Base-by-base conservation (phyloP, 768 basidiomycete species). In the Leccinum barrowsii region DNA sequence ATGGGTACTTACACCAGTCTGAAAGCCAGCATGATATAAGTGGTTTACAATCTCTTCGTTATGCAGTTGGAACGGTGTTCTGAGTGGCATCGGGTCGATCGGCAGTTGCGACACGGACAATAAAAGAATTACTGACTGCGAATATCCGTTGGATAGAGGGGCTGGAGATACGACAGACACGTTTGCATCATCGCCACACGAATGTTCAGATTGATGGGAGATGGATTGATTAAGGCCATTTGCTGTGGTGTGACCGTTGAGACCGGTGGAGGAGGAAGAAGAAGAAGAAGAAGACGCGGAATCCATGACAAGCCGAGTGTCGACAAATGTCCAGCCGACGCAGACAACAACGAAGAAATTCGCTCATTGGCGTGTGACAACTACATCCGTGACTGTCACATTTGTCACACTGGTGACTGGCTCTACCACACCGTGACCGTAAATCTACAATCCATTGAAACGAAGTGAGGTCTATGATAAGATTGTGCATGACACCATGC, bases 41-140 rank as follows among this genome's bases (percentile, higher is more conserved):
- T 92, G 87, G 70, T 83, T 82, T 63, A 92, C 81, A 63, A 91
- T 88, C 65, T 86, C 84, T 66, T 90, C 85, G 58, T 91, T 85
- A 74, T 92, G 89, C 59, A 78, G 70, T 69, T 82, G 82, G 72
- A 80, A 85, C 35, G 81, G 78, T 62, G 77, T 68, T 46, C 74
- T 77, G 53, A 58, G 57, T 60, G 55, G 57, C 37, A 49, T 54
- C 35, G 37, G 37, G 64, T 57, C 50, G 19, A 61, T 66, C 56
- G 57, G 55, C 0, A 13, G 49, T 47, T 28, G 51, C 30, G 24
- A 49, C 8, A 22, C 1, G 37, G 62, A 48, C 2, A 51, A n/a
- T 32, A 48, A 52, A 37, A 35, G 60, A 49, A 55, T 19, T 19
- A 80, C 85, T 82, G 70, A 87, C 85, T 80, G 78, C 59, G 81